Base-by-base conservation (phyloP, 768 basidiomycete genomes). In the Mycena alexandri region DNA sequence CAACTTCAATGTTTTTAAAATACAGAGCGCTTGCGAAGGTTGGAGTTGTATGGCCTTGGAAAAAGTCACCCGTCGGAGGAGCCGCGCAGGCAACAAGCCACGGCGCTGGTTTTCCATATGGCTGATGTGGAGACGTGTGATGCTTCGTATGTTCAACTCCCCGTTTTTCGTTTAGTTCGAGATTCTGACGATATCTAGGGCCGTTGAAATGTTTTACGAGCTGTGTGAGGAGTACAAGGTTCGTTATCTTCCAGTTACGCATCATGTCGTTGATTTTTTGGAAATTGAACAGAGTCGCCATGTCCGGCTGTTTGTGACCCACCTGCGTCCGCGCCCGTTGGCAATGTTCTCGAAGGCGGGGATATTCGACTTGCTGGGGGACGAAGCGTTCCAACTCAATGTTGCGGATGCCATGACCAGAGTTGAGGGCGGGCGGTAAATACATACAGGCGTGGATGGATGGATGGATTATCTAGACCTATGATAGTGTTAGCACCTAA, bases 101-200 rank as follows among this genome's bases (percentile, higher is more conserved):
- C 85, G 14, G 89, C 89, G 2, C 79, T 98, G 24, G 94, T 98
- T 22, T 96, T 99, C 79, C 96, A 99, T 72, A 86, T 98, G 85
- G 91, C 92, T 14, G 97, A 99, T 79, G 92, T 98, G 5, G 94
- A 96, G 63, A 87, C 84, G 19, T 90, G 94, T 66, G 97, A 99
- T 76, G 95, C 97, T 10, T 95, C 94, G 93, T 96, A 74, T 78
- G 92, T 81, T 16, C 36, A n/a, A 7, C 51, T 62, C 24, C 14
- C 46, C n/a, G 46, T n/a, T 6, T 47, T 34, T 29, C n/a, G 16
- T 25, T 19, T 59, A 24, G 33, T 22, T 66, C 6, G 19, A 78
- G 36, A 58, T 24, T 42, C 56, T 63, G 6, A 64, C 58, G 29
- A 47, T 21, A 36, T 61, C 8, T 73, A 95, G 93, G 33, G 94